Conservation (phyloP, 345 rosid genomes). For the Trapa bicornis region DNA sequence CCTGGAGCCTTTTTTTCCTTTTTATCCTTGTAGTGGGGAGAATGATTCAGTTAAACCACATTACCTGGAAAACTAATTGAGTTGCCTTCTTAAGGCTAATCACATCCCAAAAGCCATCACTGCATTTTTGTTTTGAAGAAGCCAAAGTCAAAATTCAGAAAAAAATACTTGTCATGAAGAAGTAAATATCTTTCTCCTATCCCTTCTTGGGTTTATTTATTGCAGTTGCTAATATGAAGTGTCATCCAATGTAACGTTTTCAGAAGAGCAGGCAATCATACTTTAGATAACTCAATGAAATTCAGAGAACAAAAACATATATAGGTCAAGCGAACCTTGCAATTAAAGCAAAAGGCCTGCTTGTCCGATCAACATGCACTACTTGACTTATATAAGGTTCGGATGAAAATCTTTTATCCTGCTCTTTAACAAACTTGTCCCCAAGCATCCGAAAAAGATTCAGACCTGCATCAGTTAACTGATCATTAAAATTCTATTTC, state of each 20-base stretch:
- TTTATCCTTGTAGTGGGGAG: not conserved
- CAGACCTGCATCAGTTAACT: conserved; percentile 37
- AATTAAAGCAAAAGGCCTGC: conserved; percentile 52
- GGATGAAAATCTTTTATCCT: conserved; percentile 71
- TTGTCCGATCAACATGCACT: conserved; percentile 43
- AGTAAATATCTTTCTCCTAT: not conserved
- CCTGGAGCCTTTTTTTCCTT: not conserved
- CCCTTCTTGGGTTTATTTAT: not conserved
- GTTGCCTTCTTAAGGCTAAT: conserved; percentile 57
- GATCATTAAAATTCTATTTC: not conserved
- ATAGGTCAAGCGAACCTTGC: conserved; percentile 50
- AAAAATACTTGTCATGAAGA: not conserved
- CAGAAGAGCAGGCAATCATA: not conserved
- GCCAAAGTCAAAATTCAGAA: not conserved
- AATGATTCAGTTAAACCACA: not conserved
- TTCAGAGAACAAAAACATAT: not conserved
- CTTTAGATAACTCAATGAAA: not conserved
- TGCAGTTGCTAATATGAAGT: not conserved
- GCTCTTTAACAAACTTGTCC: conserved; percentile 85
- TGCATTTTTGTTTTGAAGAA: conserved; percentile 12
- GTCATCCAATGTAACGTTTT: not conserved
- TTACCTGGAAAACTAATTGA: conserved; percentile 66
- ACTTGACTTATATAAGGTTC: conserved; percentile 76
- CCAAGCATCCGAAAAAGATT: conserved; percentile 97
- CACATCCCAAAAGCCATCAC: conserved; percentile 97